Evolutionary conservation across 2,329 filamentous ascomycete genomes (phyloP).

Genomic region (Pseudogymnoascus verrucosus): DNA sequence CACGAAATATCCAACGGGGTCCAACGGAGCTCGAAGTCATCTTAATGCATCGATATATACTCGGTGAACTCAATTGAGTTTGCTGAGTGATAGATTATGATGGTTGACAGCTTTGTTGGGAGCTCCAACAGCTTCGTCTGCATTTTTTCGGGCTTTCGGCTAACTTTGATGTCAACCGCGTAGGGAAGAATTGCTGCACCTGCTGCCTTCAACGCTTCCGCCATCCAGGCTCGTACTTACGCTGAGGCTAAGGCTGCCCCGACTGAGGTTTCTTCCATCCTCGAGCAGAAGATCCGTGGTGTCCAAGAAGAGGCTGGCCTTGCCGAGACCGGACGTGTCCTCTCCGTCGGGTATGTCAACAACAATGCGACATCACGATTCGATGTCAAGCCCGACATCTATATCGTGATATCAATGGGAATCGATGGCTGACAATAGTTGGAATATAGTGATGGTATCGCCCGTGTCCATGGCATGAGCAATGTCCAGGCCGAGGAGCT

Average conservation of each 20-base stretch:
- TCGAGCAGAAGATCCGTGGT: constrained; percentile 98
- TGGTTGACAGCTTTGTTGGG: constrained; percentile 32
- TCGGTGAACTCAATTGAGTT: constrained; percentile 32
- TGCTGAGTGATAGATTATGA: constrained; percentile 24
- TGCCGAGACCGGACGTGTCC: constrained; percentile 96
- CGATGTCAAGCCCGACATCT: not conserved
- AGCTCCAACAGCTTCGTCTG: constrained; percentile 27
- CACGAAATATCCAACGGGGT: constrained; percentile 30
- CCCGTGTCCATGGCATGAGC: constrained; percentile 98
- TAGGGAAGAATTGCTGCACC: constrained; percentile 84
- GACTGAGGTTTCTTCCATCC: constrained; percentile 97
- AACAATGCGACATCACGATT: constrained; percentile 13
- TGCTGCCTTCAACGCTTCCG: constrained; percentile 61
- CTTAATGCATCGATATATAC: constrained; percentile 30
- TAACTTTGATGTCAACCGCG: constrained; percentile 43
- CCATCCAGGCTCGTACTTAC: constrained; percentile 75
- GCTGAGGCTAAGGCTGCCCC: constrained; percentile 92
- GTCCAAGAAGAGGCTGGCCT: constrained; percentile 94
- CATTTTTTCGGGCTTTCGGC: constrained; percentile 42
- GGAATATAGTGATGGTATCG: constrained; percentile 89
- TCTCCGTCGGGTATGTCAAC: constrained; percentile 88
- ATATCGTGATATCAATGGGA: constrained; percentile 3
- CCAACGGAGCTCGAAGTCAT: constrained; percentile 32
- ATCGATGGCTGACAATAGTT: constrained; percentile 20
- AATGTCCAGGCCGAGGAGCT: constrained; percentile 99